Evolutionary conservation across 1,139 yeast species (phyloP).

Genomic region (Blastobotrys arbuscula): DNA sequence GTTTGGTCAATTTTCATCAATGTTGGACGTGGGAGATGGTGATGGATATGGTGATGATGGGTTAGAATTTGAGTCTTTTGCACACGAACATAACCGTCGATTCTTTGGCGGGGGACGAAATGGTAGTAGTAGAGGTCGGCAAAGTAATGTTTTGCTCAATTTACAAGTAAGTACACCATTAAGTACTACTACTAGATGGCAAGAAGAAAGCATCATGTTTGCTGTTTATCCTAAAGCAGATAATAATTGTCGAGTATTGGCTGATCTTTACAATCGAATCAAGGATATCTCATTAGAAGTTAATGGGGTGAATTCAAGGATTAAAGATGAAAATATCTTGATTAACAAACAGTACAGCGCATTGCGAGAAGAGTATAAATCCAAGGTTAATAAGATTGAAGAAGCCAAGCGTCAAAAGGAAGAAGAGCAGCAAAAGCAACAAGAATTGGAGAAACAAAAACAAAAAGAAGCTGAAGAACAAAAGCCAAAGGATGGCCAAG

Average conservation of each 20-base stretch:
- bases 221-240: constrained; percentile 42
- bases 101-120: neutral
- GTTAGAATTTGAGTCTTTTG: neutral
- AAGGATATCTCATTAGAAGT: constrained; percentile 36
- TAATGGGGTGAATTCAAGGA: constrained; percentile 32
- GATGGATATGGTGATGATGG: constrained; percentile 21
- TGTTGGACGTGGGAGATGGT: constrained; percentile 5
- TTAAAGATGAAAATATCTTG: constrained; percentile 22
- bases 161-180: constrained; percentile 36
- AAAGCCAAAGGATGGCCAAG: constrained; percentile 8
- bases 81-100: neutral
- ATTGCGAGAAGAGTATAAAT: constrained; percentile 25
- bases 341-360: constrained; percentile 37
- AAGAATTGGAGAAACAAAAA: constrained; percentile 15
- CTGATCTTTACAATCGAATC: constrained; percentile 42
- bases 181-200: constrained; percentile 68
- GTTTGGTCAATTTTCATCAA: constrained; percentile 18
- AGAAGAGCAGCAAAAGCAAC: constrained; percentile 21
- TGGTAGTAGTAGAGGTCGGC: constrained; percentile 19
- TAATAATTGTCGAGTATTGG: constrained; percentile 44
- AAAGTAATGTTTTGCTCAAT: constrained; percentile 16
- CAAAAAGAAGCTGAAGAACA: constrained; percentile 23
- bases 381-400: constrained; percentile 22
- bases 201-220: constrained; percentile 49
- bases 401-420: constrained; percentile 31